Base-by-base conservation (phyloP, 768 basidiomycete genomes). In the Naganishia kalamii region DNA sequence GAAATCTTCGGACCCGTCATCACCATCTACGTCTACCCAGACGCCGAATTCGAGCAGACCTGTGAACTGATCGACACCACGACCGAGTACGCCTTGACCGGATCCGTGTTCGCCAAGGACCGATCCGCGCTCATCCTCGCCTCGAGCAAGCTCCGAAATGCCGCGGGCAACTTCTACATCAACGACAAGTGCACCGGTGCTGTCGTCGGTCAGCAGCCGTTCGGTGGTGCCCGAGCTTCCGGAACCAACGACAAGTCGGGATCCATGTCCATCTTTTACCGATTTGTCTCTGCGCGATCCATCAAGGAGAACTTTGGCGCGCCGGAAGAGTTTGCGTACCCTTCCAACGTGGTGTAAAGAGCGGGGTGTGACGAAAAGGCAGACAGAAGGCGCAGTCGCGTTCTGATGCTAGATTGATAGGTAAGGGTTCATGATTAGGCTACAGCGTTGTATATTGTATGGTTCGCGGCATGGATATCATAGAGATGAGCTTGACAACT, bases 211-310 rank as follows among this genome's bases (percentile, higher is more conserved):
- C 93, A 97, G 77, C 93, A 99, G 79, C 94, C 96, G 12, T 99
- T 99, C 75, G 96, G 96, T 51, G 96, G 96, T 32, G 90, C 86
- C 1, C 85, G 93, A 40, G 89, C 84, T 33, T 90, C 88, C 74
- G 94, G 96, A 30, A 99, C 94, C 68, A 98, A 98, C 81, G 96
- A 98, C 79, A 99, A 98, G 81, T 92, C 93, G 0, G 96, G 89
- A 25, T 90, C 89, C 68, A 85, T 90, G 67, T 81, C 78, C 52
- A 84, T 88, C 72, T 87, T 85, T 80, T 86, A 85, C 79, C 83
- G 93, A 63, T 79, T 78, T 72, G 69, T 75, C 40, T 94, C 66
- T 87, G 86, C 89, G 59, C 83, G 96, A 75, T 91, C 87, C 71
- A 92, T 99, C 83, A 99, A 99, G 83, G 96, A 99, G 82, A 92